Base-by-base conservation (phyloP, 1,284 basidiomycete species). In the Cryptococcus hybrid region DNA sequence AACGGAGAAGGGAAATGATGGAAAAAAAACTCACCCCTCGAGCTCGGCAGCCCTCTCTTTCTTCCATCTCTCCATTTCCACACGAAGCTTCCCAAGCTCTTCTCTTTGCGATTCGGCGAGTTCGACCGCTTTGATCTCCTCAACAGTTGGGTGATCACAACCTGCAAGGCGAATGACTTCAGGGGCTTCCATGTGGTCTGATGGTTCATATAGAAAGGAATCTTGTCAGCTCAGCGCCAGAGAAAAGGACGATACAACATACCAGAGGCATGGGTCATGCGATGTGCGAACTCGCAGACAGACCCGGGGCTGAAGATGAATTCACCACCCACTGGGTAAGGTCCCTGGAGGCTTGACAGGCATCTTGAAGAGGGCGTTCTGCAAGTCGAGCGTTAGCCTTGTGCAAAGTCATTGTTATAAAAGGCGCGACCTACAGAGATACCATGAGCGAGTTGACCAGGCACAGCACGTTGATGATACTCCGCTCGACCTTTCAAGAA, bases 151-250 rank as follows among this genome's bases (percentile, higher is more conserved):
- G n/a, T 57, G 30, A 0, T 51, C 55, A 12, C 68, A 67, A 0
- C 73, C 74, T 2, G 73, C 71, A 9, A 64, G 13, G 5, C 65
- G 64, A 6, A 67, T 52, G 5, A 77, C 68, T 47, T 76, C 74
- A 45, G 69, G 67, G 0, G 75, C 76, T 59, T 78, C 77, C 71
- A 76, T 71, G 55, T 78, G 77, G 60, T 78, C 76, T 70, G 59
- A 24, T 24, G 24, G 24, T 35, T 24, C 37, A 39, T 24, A n/a
- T n/a, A 24, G n/a, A 30, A 7, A 37, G 24, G 6, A 13, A 3
- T 5, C 15, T 15, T 11, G 24, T 24, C 24, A 24, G 24, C 24
- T 24, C 24, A 24, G 47, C 2, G 42, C 12, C 3, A 30, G n/a
- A 9, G n/a, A 18, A 9, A 18, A 44, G 30, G n/a, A 24, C 39